Base-by-base conservation (phyloP, 345 rosid species). In the Hibiscus mutabilis region DNA sequence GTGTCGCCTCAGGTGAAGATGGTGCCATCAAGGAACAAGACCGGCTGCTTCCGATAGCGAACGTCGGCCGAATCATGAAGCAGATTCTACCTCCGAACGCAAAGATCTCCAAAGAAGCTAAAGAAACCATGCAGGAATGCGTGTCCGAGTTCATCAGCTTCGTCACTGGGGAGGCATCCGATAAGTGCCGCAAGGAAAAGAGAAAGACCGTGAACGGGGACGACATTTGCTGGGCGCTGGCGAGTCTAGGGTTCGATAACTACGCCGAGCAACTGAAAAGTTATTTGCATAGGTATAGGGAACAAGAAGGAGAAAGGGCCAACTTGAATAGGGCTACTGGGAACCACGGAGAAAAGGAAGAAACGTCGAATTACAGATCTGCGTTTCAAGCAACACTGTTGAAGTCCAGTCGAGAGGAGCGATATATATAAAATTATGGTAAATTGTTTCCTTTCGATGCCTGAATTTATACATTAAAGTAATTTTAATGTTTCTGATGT, bases 131-230 rank as follows among this genome's bases (percentile, higher is more conserved):
- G 90, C 93, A 88, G 78, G 93, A 88, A 73, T 86, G 93, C 29
- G 93, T 85, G 2, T 88, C 93, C 6, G 93, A 88, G 86, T 88
- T 88, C 80, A 86, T 88, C 12, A 86, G 93, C 84, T 88, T 88
- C 35, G 88, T 88, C 15, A 88, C 90, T 0, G 93, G 89, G 5
- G 93, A 88, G 69, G 93, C 93, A 24, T 88, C 93, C 0, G 89
- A 85, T 51, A 86, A 78, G 74, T 88, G 93, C 35, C 89, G 85
- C 83, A 88, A 82, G 81, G 93, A 88, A 84, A 88, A 88, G 83
- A 76, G 93, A 40, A 88, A 88, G 75, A 86, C 90, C 0, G 84
- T 88, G 2, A 88, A 86, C 6, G 93, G 93, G 47, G 90, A 88
- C 51, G 93, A 88, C 61, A 75, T 88, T 11, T 88, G 90, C 63